Evolutionary conservation across 2,329 filamentous ascomycete species (phyloP), one percentile per base, ranked within the genome.

Genomic region (Talaromyces sp.): DNA sequence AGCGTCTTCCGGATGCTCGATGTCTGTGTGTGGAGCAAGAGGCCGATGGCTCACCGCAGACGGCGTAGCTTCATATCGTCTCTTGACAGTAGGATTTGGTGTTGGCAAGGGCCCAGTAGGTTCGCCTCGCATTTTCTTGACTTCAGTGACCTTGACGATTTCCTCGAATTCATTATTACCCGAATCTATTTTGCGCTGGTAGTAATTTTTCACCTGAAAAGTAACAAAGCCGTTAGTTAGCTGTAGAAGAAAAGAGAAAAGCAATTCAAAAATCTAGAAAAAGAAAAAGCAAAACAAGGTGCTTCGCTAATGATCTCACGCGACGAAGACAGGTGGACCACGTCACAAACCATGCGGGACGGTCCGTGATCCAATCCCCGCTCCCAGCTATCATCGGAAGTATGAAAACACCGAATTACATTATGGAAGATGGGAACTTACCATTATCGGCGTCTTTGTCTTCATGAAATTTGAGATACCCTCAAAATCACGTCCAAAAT

Each of bases 371-470:
- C 45, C n/a, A 48, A 48, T 48, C 28, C 25, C 28, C n/a, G 45
- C n/a, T 15, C 19, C 28, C 45, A 48, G 28, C 45, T 19, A 10
- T 13, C 33, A 35, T 33, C n/a, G 45, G 28, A 48, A 21, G 45
- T 33, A 48, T 35, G 11, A 46, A 48, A 48, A 33, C 28, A 21
- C 28, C 45, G 10, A 9, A 48, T 33, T 15, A 45, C 9, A 19
- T 33, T 31, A 17, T 28, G 4, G 11, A 15, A 31, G 4, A 31
- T 31, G 2, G 9, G 11, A 48, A 33, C 74, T 63, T 70, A 80
- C 78, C 78, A 80, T 80, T 1, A 76, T 76, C n/a, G 75, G 72
- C 10, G 78, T 80, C 64, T 80, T 80, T 1, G 78, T 78, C 62
- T 78, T 80, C 78, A 80, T 79, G 51, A 74, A 76, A 40, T 74